Evolutionary conservation across 108 stramenopile genomes (phyloP), one percentile per base, ranked within the genome.

Genomic region (Nitzschia palea): DNA sequence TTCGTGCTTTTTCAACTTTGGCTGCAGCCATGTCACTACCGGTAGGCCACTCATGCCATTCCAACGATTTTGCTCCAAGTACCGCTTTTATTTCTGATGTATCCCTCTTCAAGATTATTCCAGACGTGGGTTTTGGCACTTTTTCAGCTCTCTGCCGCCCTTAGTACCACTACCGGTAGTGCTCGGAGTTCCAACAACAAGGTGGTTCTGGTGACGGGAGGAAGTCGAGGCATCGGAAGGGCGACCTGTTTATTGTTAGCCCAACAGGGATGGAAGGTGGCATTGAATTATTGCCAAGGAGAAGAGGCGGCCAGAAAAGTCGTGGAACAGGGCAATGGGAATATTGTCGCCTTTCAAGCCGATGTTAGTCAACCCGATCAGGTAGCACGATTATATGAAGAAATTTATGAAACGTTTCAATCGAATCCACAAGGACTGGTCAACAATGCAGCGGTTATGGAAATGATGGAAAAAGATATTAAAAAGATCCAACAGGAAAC

Each of bases 381-480:
- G 37, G 70, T 71, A 2, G 25, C 20, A 56, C 14, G 22, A 15
- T 26, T 71, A 5, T 71, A 44, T 56, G 62, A 71, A 8, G 43
- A 71, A 17, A 47, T 71, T 54, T 31, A 30, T 18, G 12, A 22
- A 3, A 26, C 20, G 45, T 71, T 71, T 60, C 12, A 23, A 34
- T 14, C 25, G 30, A 31, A 30, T 22, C 70, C 70, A 22, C 53
- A 14, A 25, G 70, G 70, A 27, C 51, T 71, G 14, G 70, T 71
- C 27, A 64, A 63, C 50, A 71, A 71, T 54, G 70, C 70, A 1
- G 70, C 61, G n/a, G 35, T 71, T 4, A 63, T 71, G 62, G 70
- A 64, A 45, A 22, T 44, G 43, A 63, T 64, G 62, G 51, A 63
- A 47, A 71, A 71, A 18, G 70, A 71, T 53, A 54, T 71, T 8